Base-by-base conservation (phyloP, 2,329 filamentous ascomycete species). In the Neopestalotiopsis rosae region DNA sequence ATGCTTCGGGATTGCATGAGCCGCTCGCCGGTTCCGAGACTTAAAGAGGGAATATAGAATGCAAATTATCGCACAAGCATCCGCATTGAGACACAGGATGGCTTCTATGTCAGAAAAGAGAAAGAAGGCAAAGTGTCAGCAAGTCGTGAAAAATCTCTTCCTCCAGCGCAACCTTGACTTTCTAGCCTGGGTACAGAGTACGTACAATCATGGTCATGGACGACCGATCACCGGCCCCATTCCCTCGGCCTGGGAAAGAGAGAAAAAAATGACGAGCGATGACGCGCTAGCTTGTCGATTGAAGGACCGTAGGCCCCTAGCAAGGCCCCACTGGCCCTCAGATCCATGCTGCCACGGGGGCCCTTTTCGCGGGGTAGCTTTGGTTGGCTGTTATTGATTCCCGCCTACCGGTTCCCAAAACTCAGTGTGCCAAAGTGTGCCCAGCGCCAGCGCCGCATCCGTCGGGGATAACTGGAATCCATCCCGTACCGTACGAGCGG, bases 291-390 rank as follows among this genome's bases (percentile, higher is more conserved):
- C 32, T 59, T 40, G 59, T 14, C 30, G 5, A 52, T 52, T 62
- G 32, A 62, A 62, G 34, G n/a, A 62, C 34, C 45, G 45, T 20
- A 20, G 20, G 5, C 45, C 45, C 45, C 45, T 52, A 52, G 45
- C 6, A 17, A 20, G 45, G 5, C 45, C n/a, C 45, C 45, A 52
- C 45, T n/a, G 20, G 45, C 45, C 17, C 17, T 52, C 7, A 52
- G 45, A 52, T 59, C 24, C 30, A 30, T 40, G 30, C 59, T 40
- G 59, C 14, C 34, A 34, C n/a, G 59, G n/a, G 24, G 13, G n/a
- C n/a, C 59, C 65, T 32, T 61, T 67, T 67, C 58, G 65, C 65
- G 65, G 65, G 65, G 65, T 58, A 67, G 56, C 52, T 67, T 65
- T 67, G 28, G 65, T 59, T 67, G 65, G 65, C 65, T 67, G 17